Conservation (phyloP, 2,329 filamentous ascomycete genomes). For the Malbranchea zuffiana region DNA sequence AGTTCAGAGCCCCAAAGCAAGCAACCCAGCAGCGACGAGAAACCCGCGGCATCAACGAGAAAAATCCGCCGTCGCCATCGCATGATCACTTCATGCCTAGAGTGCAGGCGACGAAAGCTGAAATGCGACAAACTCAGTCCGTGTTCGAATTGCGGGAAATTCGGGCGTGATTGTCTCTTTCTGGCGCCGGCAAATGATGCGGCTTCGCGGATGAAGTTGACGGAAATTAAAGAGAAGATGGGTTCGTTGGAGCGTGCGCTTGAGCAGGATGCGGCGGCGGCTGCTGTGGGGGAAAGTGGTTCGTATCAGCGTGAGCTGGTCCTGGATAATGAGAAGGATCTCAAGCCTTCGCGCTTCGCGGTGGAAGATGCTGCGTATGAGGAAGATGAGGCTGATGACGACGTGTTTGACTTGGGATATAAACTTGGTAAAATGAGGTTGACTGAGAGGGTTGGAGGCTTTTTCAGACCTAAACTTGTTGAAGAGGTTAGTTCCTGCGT, state of each 20-base stretch:
- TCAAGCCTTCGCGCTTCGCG: slow-evolving; percentile 54
- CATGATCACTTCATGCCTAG: slow-evolving; percentile 59
- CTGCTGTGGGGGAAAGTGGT: slow-evolving; percentile 10
- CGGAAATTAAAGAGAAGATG: slow-evolving; percentile 70
- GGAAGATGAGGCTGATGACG: slow-evolving; percentile 51
- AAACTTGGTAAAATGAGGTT: slow-evolving; percentile 61
- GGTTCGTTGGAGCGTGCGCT: slow-evolving; percentile 58
- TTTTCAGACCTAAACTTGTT: slow-evolving; percentile 57
- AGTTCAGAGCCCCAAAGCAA: no score
- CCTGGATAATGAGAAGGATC: slow-evolving; percentile 44
- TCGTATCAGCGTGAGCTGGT: slow-evolving; percentile 29
- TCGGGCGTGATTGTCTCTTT: slow-evolving; percentile 49
- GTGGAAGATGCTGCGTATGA: slow-evolving; percentile 59
- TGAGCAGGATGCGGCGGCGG: slow-evolving; percentile 54
- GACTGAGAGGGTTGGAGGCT: slow-evolving; percentile 62
- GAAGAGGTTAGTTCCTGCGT: slow-evolving; percentile 48
- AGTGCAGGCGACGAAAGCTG: slow-evolving; percentile 62
- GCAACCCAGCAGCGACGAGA: neutral
- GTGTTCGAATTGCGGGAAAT: slow-evolving; percentile 49
- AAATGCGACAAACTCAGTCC: slow-evolving; percentile 64
- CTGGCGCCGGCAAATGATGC: slow-evolving; percentile 58
- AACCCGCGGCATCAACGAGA: slow-evolving; percentile 2
- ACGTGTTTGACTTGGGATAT: slow-evolving; percentile 61
- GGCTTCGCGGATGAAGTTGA: slow-evolving; percentile 56
- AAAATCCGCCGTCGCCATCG: slow-evolving; percentile 51